Percentiles rank a stretch among this genome's conserved stretches.
These are phyloP conservation scores for Elongisporangium prolatum DNA, from an alignment of 352 stramenopile species.

Conservation along the genomic window DNA sequence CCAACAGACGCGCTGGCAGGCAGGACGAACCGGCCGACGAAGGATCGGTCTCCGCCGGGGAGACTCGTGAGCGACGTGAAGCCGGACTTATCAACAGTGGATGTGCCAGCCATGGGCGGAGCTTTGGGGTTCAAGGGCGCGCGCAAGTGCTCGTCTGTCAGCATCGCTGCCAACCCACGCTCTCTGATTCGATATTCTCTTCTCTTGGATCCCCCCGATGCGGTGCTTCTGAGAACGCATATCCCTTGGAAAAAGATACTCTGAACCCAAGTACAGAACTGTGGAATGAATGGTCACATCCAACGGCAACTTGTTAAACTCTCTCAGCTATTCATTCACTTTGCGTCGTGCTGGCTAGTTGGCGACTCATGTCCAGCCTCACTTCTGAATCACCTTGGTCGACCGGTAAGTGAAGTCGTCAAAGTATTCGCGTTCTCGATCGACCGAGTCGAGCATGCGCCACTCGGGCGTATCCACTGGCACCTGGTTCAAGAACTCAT, in stretches of 20 bases:
- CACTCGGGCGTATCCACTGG: slow-evolving; percentile 85
- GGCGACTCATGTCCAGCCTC: slow-evolving; percentile 1
- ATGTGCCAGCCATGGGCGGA: slow-evolving; percentile 6
- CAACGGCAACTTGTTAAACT: background rate
- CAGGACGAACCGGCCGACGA: slow-evolving; percentile 32
- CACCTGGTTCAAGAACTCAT: slow-evolving; percentile 85
- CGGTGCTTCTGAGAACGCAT: background rate
- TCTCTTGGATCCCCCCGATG: background rate
- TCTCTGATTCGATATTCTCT: background rate
- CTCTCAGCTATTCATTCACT: background rate
- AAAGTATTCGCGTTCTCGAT: slow-evolving; percentile 80
- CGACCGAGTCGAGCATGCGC: slow-evolving; percentile 86
- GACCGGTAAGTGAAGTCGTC: slow-evolving; percentile 83
- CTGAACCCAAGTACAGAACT: background rate
- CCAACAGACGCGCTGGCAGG: background rate
- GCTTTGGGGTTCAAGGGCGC: slow-evolving; percentile 31
- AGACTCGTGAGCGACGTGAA: slow-evolving; percentile 30
- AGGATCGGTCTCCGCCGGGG: slow-evolving; percentile 21
- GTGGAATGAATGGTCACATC: background rate
- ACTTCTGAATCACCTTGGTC: slow-evolving; percentile 74
- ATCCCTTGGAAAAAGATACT: background rate
- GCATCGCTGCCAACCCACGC: too few relatives aligned
- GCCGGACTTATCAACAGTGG: slow-evolving; percentile 11
- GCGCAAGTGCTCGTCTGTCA: slow-evolving; percentile 17
- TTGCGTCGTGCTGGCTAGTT: background rate